These are phyloP conservation scores for Arachnomyces sp. DNA, from an alignment of 2,329 filamentous ascomycete species.

Conservation along the genomic window DNA sequence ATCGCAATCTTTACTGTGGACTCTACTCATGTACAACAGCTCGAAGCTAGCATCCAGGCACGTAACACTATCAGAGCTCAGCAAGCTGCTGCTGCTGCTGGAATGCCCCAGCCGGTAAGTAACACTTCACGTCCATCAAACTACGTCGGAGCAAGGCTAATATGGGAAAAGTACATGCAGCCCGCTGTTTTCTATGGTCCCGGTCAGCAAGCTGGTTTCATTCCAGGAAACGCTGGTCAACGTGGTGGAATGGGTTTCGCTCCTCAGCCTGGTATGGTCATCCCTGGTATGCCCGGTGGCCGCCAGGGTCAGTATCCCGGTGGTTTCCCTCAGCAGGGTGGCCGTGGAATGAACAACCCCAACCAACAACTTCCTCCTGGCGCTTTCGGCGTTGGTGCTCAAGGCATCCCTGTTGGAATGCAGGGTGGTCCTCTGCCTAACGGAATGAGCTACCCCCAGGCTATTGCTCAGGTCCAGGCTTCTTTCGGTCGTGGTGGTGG, in stretches of 20 bases:
- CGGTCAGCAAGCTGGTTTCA: slow-evolving; percentile 50
- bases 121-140: neutral
- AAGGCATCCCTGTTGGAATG: slow-evolving; percentile 55
- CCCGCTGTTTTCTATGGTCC: slow-evolving; percentile 87
- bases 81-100: slow-evolving; percentile 83
- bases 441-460: slow-evolving; percentile 70
- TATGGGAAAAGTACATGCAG: slow-evolving; percentile 60
- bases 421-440: slow-evolving; percentile 62
- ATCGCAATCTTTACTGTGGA: neutral
- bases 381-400: slow-evolving; percentile 72
- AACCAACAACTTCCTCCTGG: slow-evolving; percentile 81
- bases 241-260: slow-evolving; percentile 56
- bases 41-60: slow-evolving; percentile 98
- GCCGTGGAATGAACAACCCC: slow-evolving; percentile 71
- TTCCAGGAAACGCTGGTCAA: slow-evolving; percentile 43
- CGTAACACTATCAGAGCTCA: slow-evolving; percentile 98
- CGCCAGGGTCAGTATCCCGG: slow-evolving; percentile 79
- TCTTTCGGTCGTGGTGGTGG: slow-evolving; percentile 59
- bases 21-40: slow-evolving; percentile 32
- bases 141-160: too few species aligned
- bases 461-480: slow-evolving; percentile 72
- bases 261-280: slow-evolving; percentile 45
- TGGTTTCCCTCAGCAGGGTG: slow-evolving; percentile 75
- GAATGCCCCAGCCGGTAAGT: slow-evolving; percentile 60
- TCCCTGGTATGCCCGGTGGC: slow-evolving; percentile 66